Evolutionary conservation across 73 alveolate species (phyloP).

Genomic region (Tetrahymena malaccensis): DNA sequence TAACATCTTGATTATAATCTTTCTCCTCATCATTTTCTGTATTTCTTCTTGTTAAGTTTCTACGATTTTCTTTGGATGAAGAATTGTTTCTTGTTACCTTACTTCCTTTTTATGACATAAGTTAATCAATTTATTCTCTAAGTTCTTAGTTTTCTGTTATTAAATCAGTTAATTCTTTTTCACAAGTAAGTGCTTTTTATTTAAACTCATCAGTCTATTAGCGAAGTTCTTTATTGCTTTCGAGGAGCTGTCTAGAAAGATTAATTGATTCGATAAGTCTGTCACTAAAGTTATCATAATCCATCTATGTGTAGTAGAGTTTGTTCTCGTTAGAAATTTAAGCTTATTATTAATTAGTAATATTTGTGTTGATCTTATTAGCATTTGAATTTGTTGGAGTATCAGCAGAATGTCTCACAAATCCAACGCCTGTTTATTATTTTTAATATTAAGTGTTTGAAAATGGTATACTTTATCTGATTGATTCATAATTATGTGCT

Average conservation of each 20-base stretch:
- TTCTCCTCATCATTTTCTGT: background rate
- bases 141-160: constrained; percentile 18
- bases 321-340: background rate
- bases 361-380: background rate
- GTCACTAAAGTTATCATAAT: constrained; percentile 26
- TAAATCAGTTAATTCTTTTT: constrained; percentile 6
- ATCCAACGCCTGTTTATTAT: background rate
- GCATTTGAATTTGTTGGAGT: background rate
- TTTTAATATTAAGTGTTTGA: background rate
- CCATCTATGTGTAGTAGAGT: background rate
- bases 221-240: constrained; percentile 27
- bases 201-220: constrained; percentile 12
- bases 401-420: background rate
- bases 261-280: constrained; percentile 40
- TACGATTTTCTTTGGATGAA: background rate
- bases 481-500: background rate
- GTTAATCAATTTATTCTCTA: constrained; percentile 3
- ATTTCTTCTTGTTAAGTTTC: background rate
- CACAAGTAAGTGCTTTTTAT: background rate
- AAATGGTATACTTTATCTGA: background rate
- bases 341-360: background rate
- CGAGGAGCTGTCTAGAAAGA: constrained; percentile 32
- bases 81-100: background rate
- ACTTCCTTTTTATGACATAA: background rate
- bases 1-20: background rate